Evolutionary conservation across 2,329 filamentous ascomycete species (phyloP).

Genomic region (Stylonectria norvegica): DNA sequence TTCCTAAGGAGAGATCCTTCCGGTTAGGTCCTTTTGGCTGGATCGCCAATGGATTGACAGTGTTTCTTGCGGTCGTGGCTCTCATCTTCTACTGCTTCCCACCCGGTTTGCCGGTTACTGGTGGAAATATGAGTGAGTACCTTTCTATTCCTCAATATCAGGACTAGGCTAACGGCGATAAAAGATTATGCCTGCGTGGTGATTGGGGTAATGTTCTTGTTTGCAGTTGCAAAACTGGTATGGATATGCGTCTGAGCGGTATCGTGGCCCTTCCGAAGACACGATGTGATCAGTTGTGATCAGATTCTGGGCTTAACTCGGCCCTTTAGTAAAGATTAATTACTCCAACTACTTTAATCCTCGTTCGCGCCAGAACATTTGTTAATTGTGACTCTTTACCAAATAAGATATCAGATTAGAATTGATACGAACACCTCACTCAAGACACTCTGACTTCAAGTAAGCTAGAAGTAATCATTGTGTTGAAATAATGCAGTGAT

Average conservation of each 20-base stretch:
- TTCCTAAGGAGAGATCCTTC: conserved; percentile 5
- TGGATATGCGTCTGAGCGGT: neutral
- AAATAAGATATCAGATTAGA: too few species aligned
- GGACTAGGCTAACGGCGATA: neutral
- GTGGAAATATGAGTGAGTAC: conserved; percentile 10
- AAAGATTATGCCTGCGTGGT: neutral
- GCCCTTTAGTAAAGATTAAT: too few species aligned
- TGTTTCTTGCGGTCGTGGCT: conserved; percentile 6
- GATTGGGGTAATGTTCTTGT: neutral
- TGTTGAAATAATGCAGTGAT: too few species aligned
- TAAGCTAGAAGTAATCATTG: too few species aligned
- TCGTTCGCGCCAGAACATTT: too few species aligned
- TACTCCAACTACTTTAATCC: too few species aligned
- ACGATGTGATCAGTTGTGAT: too few species aligned
- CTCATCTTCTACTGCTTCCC: conserved; percentile 9
- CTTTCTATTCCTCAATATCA: neutral
- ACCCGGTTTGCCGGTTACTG: conserved; percentile 8
- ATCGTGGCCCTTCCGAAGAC: too few species aligned
- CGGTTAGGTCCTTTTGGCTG: conserved; percentile 9
- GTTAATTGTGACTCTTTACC: too few species aligned
- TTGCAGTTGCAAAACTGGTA: neutral
- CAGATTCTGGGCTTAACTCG: too few species aligned
- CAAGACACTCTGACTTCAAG: too few species aligned
- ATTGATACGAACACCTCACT: too few species aligned
- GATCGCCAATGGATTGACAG: conserved; percentile 6